Evolutionary conservation across 192 early-diverging fungal species (phyloP), one percentile per base, ranked within the genome.

Genomic region (Phycomyces blakesleeanus): DNA sequence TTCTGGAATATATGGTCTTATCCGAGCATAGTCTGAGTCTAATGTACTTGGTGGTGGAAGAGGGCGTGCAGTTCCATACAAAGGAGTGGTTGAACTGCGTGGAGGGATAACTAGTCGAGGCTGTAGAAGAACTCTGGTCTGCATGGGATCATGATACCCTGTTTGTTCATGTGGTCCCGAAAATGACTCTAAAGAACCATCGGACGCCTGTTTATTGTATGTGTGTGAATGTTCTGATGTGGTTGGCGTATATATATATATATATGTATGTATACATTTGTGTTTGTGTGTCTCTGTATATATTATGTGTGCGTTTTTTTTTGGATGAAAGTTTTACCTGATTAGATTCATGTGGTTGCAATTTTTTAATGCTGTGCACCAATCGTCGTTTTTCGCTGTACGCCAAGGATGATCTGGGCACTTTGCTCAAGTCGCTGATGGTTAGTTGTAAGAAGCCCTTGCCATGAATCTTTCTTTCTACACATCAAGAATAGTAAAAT

Each of bases 1-100:
- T 12, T 47, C 44, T n/a, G 44, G 44, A 47, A 47, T 47, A 47
- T 47, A 47, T n/a, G 44, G 44, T 47, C 44, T 14, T n/a, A 47
- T 47, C 3, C 44, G 44, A n/a, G 44, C 44, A 47, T 47, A 47
- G 18, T 47, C 44, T 3, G 44, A 47, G 44, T 47, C 44, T 47
- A n/a, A 14, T 47, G 44, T 47, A 18, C 44, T 47, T n/a, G 44
- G 44, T 18, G 12, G 44, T 47, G 44, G 18, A 14, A 47, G 12
- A n/a, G 44, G 44, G 44, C 44, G 44, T n/a, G 44, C 44, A 47
- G 15, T 47, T 14, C 44, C 44, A 47, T n/a, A 47, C 44, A 18
- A 3, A n/a, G 44, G 44, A 3, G 12, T 3, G 44, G 11, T 11
- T 12, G 44, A n/a, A 11, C 15, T 47, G 44, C 44, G 44, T 47